phyloP scores from a whole-genome alignment of 139 green algal genomes.

The Volvox africanus region DNA sequence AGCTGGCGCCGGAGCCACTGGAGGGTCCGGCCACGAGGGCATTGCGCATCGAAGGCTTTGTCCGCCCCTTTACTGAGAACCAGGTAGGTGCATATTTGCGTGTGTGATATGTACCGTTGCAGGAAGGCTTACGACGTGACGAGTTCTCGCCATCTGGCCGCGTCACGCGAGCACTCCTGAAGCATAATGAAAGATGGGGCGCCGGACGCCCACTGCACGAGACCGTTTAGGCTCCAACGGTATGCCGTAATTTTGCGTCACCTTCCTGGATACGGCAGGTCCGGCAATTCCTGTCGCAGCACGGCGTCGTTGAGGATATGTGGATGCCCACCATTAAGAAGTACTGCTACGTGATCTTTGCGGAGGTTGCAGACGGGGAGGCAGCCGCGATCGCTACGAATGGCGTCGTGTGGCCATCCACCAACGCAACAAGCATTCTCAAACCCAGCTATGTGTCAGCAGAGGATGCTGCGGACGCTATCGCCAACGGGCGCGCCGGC shows the following conservation, averaged over 20 bases:
- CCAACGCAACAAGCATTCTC: constrained; percentile 65
- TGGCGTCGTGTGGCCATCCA: constrained; percentile 65
- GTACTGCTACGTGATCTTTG: constrained; percentile 78
- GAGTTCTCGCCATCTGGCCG: too few relatives aligned
- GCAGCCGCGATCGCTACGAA: constrained; percentile 62
- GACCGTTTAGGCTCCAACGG: too few relatives aligned
- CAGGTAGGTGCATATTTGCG: background rate
- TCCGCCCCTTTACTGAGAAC: constrained; percentile 82
- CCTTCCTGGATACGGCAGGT: constrained; percentile 1
- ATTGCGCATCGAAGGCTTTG: constrained; percentile 84
- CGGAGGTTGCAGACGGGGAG: constrained; percentile 69
- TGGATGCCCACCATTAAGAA: constrained; percentile 91
- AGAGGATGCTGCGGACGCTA: constrained; percentile 67
- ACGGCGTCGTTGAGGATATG: constrained; percentile 71
- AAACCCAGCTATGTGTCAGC: constrained; percentile 59
- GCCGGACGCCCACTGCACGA: too few relatives aligned
- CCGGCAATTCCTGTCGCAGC: constrained; percentile 65
- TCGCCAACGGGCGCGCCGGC: constrained; percentile 47
- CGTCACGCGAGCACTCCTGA: too few relatives aligned
- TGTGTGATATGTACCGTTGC: background rate
- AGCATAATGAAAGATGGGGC: too few relatives aligned
- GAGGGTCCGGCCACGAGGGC: constrained; percentile 53
- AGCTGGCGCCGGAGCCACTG: constrained; percentile 1
- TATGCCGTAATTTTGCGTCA: too few relatives aligned
- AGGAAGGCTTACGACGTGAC: too few relatives aligned